phyloP scores from a whole-genome alignment of 2,329 filamentous ascomycete species.

The Pyrenochaeta sp. region DNA sequence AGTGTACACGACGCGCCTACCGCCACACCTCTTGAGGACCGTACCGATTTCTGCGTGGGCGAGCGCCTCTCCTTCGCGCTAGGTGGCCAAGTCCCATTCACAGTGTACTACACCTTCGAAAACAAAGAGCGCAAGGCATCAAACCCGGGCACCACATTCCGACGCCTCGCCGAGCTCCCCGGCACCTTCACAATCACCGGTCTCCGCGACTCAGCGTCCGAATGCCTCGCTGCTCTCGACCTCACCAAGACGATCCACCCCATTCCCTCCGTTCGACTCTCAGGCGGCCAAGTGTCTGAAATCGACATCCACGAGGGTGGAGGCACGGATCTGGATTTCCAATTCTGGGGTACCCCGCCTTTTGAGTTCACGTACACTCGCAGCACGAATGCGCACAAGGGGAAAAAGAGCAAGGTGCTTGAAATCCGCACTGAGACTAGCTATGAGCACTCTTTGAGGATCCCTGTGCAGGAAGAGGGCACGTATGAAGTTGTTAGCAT shows the following conservation, averaged over 20 bases:
- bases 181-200: slow-evolving; percentile 88
- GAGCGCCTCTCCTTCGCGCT: slow-evolving; percentile 93
- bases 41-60: slow-evolving; percentile 91
- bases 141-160: slow-evolving; percentile 82
- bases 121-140: slow-evolving; percentile 80
- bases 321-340: slow-evolving; percentile 90
- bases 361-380: slow-evolving; percentile 98
- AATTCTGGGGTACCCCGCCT: slow-evolving; percentile 93
- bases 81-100: slow-evolving; percentile 89
- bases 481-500: slow-evolving; percentile 98
- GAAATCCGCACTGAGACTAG: slow-evolving; percentile 91
- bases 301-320: slow-evolving; percentile 97
- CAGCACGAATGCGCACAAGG: slow-evolving; percentile 78
- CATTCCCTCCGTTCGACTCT: slow-evolving; percentile 89
- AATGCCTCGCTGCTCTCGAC: slow-evolving; percentile 82
- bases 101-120: slow-evolving; percentile 90
- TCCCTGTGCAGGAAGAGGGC: slow-evolving; percentile 90
- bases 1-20: slow-evolving; percentile 92
- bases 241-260: slow-evolving; percentile 87
- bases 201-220: slow-evolving; percentile 85
- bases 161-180: slow-evolving; percentile 89
- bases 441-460: slow-evolving; percentile 79
- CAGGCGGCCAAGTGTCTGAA: slow-evolving; percentile 79
- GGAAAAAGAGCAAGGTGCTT: slow-evolving; percentile 71
- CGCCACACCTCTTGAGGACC: slow-evolving; percentile 85